These are phyloP conservation scores for Candida morakotiae DNA, from an alignment of 805 yeast species.

Conservation along the genomic window DNA sequence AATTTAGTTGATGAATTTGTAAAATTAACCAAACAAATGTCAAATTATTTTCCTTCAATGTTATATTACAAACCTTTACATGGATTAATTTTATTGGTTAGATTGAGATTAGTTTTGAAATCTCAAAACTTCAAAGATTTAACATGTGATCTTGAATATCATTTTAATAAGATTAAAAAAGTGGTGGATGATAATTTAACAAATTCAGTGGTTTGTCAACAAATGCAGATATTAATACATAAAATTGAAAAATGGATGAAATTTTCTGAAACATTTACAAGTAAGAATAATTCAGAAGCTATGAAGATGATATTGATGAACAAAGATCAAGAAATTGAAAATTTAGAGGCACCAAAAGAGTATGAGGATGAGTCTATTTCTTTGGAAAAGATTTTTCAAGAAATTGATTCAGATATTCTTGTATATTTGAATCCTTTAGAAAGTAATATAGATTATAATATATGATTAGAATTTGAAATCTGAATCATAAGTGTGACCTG, in stretches of 20 bases:
- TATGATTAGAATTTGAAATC: slow-evolving; percentile 11
- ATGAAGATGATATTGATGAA: slow-evolving; percentile 26
- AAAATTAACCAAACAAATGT: slow-evolving; percentile 30
- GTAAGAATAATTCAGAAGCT: slow-evolving; percentile 13
- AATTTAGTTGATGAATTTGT: slow-evolving; percentile 44
- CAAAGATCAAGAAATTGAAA: slow-evolving; percentile 29
- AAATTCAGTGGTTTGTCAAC: slow-evolving; percentile 19
- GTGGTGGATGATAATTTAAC: slow-evolving; percentile 17
- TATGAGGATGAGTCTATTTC: slow-evolving; percentile 1
- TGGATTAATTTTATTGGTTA: slow-evolving; percentile 44
- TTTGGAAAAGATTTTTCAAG: slow-evolving; percentile 25
- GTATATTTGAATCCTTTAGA: slow-evolving; percentile 14
- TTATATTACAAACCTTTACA: slow-evolving; percentile 53
- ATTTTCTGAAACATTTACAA: slow-evolving; percentile 14
- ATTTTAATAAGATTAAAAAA: slow-evolving; percentile 15
- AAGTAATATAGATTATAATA: not conserved
- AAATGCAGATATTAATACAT: slow-evolving; percentile 19
- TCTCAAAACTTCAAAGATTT: slow-evolving; percentile 30
- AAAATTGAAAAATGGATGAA: slow-evolving; percentile 27
- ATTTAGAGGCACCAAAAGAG: slow-evolving; percentile 22
- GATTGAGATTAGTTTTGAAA: slow-evolving; percentile 43
- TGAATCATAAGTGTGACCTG: slow-evolving; percentile 13
- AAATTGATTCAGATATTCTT: slow-evolving; percentile 25
- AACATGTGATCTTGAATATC: slow-evolving; percentile 17
- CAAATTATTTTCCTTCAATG: slow-evolving; percentile 44